Percentiles rank a stretch among this genome's conserved stretches.
These are phyloP conservation scores for Escallonia herrerae DNA, from an alignment of 129 eudicot genomes.

Conservation along the genomic window DNA sequence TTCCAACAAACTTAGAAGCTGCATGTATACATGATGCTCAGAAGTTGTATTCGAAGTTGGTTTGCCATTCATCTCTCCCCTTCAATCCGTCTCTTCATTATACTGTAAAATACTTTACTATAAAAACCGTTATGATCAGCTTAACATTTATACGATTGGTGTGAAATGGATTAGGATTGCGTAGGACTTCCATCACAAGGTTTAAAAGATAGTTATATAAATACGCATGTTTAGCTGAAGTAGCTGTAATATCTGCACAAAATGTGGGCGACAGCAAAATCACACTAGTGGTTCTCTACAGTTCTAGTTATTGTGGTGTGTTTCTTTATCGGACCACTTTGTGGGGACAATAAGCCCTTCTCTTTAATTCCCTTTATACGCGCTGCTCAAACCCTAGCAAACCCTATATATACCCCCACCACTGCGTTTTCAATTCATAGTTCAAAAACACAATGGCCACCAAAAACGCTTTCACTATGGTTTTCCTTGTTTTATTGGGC, in stretches of 20 bases:
- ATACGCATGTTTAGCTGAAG: too few species aligned
- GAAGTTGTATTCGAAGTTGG: too few species aligned
- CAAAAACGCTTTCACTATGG: slow-evolving; percentile 21
- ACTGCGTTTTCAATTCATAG: slow-evolving; percentile 25
- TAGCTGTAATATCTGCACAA: too few species aligned
- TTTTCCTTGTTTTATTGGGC: slow-evolving; percentile 53
- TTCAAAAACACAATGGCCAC: slow-evolving; percentile 38
- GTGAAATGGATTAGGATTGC: background rate
- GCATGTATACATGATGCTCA: too few species aligned
- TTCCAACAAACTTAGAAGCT: too few species aligned
- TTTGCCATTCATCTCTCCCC: too few species aligned
- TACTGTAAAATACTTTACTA: too few species aligned
- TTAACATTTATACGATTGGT: too few species aligned
- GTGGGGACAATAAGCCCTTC: slow-evolving; percentile 21
- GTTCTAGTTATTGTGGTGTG: slow-evolving; percentile 17
- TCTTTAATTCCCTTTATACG: background rate
- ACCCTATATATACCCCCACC: slow-evolving; percentile 53
- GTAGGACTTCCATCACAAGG: background rate
- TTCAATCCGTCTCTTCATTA: too few species aligned
- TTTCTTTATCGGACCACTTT: slow-evolving; percentile 42
- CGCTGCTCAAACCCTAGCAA: slow-evolving; percentile 20
- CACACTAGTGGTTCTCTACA: slow-evolving; percentile 32
- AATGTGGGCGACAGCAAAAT: slow-evolving; percentile 70
- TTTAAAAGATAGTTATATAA: too few species aligned
- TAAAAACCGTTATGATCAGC: too few species aligned